Evolutionary conservation across 495 filamentous ascomycete genomes (phyloP), one percentile per base, ranked within the genome.

Genomic region (Hypoxylon fragiforme): DNA sequence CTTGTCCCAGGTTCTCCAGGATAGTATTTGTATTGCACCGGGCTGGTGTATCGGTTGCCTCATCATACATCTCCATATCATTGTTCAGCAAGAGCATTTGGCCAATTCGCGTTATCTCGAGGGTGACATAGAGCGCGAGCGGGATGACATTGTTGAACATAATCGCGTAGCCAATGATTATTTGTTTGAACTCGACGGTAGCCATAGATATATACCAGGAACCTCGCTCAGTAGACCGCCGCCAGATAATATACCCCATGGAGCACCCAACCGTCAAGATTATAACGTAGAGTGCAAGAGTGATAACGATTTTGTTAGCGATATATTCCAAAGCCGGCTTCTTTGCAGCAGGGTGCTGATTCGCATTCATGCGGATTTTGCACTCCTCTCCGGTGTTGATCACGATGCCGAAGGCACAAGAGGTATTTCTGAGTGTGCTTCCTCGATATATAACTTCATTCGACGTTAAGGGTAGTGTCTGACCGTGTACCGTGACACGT

Each of bases 61-160:
- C 82, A 60, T 96, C 89, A 65, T 92, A 96, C 90, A 96, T 95
- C 56, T 95, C 90, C 38, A 92, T 74, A 54, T 95, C 91, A 30
- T 74, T 74, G 57, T 94, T 76, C 16, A 95, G 76, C 48, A 80
- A 50, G 22, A 87, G 74, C 86, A 94, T 92, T 70, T 96, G 91
- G 2, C 78, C 86, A 11, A 95, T 73, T 60, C 95, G 94, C 62
- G 94, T 85, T 48, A 96, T 91, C 66, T 96, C 91, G 71, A 96
- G 78, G 58, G 86, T 91, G 44, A 96, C 87, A 64, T 94, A 96
- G 11, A 96, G 80, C 3, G 90, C 90, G 49, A 96, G 79, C 4
- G 91, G 91, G 57, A 96, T 92, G 75, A 94, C 84, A 12, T 91
- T 95, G 65, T 96, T 96, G 73, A 92, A 96, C 72, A 75, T 89